Evolutionary conservation across 371 early-diverging fungal species (phyloP).

Genomic region (Paraphysoderma sedebokerense): DNA sequence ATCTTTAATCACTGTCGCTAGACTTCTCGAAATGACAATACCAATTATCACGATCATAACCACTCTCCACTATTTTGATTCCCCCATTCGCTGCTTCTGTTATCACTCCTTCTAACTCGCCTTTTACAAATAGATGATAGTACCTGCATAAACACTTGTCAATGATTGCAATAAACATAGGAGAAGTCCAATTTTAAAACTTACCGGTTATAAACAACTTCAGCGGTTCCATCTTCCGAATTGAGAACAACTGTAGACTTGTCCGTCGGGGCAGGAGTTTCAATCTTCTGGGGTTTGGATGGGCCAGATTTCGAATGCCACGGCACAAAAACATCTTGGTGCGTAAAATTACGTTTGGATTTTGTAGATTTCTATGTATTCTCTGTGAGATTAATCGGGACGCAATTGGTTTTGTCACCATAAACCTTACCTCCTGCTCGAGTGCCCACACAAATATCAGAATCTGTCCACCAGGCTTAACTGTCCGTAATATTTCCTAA

Average conservation of each 20-base stretch:
- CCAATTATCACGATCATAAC: constrained; percentile 90
- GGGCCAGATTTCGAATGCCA: constrained; percentile 38
- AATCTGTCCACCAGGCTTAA: constrained; percentile 46
- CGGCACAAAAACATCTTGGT: constrained; percentile 86
- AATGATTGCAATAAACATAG: too few relatives aligned
- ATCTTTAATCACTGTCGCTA: too few relatives aligned
- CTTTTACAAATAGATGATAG: constrained; percentile 81
- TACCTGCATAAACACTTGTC: too few relatives aligned
- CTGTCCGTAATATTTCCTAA: constrained; percentile 55
- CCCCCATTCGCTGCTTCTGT: constrained; percentile 9
- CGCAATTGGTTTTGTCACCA: constrained; percentile 19
- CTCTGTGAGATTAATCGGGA: background rate
- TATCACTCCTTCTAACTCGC: constrained; percentile 63
- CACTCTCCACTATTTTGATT: constrained; percentile 21
- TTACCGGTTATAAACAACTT: constrained; percentile 34
- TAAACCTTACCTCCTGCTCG: constrained; percentile 52
- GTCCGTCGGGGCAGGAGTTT: constrained; percentile 2
- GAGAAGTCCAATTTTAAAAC: too few relatives aligned
- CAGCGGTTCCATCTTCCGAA: constrained; percentile 5
- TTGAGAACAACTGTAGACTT: constrained; percentile 11
- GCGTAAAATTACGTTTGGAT: constrained; percentile 50
- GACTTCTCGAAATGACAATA: too few relatives aligned
- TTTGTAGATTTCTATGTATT: background rate
- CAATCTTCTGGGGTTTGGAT: background rate
- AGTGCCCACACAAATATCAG: constrained; percentile 93